These are phyloP conservation scores for Rhizomucor miehei DNA, from an alignment of 371 early-diverging fungal species.

Conservation along the genomic window DNA sequence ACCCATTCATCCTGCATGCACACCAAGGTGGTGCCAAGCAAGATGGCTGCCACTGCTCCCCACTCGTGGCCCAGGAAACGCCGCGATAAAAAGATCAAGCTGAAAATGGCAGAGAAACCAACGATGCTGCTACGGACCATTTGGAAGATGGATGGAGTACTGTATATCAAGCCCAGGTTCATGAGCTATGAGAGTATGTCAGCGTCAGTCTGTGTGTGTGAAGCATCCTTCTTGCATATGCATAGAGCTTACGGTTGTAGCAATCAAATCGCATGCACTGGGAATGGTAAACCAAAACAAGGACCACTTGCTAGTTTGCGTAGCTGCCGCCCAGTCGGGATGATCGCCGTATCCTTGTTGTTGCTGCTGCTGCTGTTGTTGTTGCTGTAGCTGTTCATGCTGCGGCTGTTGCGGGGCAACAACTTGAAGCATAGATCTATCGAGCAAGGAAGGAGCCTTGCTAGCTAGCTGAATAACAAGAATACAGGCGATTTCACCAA, in stretches of 20 bases:
- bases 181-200: slow-evolving; percentile 20
- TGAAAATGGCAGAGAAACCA: slow-evolving; percentile 45
- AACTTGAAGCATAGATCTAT: slow-evolving; percentile 30
- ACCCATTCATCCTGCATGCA: slow-evolving; percentile 23
- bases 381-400: slow-evolving; percentile 2
- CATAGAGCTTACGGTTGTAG: slow-evolving; percentile 34
- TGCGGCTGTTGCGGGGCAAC: slow-evolving; percentile 28
- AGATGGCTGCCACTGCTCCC: slow-evolving; percentile 27
- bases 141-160: slow-evolving; percentile 43
- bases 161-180: slow-evolving; percentile 43
- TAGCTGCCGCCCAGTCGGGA: slow-evolving; percentile 17
- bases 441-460: slow-evolving; percentile 28
- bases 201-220: background rate
- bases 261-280: slow-evolving; percentile 42
- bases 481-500: slow-evolving; percentile 46
- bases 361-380: slow-evolving; percentile 1
- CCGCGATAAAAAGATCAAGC: slow-evolving; percentile 37
- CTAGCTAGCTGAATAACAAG: slow-evolving; percentile 34
- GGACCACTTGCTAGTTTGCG: slow-evolving; percentile 30
- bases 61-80: slow-evolving; percentile 37
- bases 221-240: background rate
- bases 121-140: slow-evolving; percentile 47
- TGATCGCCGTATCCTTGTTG: slow-evolving; percentile 13
- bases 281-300: slow-evolving; percentile 37
- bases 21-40: slow-evolving; percentile 25